A percentile compares a stretch with the other conserved stretches of the same genome.
phyloP scores from a whole-genome alignment of 2,329 filamentous ascomycete species.

The Epichloe glyceriae region DNA sequence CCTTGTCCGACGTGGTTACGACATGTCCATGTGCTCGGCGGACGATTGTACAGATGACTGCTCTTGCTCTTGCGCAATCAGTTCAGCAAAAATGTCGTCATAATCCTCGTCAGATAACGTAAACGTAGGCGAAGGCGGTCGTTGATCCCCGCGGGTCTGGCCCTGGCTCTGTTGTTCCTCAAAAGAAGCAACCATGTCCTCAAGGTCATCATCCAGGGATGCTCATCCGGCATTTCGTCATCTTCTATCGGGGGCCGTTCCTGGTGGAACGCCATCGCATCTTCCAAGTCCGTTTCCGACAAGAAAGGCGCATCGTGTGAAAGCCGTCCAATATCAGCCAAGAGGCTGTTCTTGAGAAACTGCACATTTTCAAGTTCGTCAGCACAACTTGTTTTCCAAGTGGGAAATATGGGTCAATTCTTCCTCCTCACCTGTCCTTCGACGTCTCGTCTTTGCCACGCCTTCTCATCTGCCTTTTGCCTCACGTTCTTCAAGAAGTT shows the following conservation, averaged over 20 bases:
- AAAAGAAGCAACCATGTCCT: slow-evolving; percentile 40
- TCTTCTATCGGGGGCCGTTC: slow-evolving; percentile 13
- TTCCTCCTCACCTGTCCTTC: slow-evolving; percentile 34
- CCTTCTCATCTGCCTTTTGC: slow-evolving; percentile 44
- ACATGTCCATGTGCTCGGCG: slow-evolving; percentile 34
- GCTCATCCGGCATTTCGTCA: slow-evolving; percentile 40
- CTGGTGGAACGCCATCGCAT: slow-evolving; percentile 28
- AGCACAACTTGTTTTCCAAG: neutral
- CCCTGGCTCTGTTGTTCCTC: slow-evolving; percentile 16
- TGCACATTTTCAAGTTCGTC: slow-evolving; percentile 3
- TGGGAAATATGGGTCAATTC: neutral
- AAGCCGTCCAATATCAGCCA: slow-evolving; percentile 20
- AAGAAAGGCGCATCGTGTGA: slow-evolving; percentile 24
- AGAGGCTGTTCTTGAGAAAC: slow-evolving; percentile 24
- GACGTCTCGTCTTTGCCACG: slow-evolving; percentile 47
- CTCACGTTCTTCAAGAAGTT: slow-evolving; percentile 58
- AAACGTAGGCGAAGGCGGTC: slow-evolving; percentile 22
- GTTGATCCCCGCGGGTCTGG: slow-evolving; percentile 10
- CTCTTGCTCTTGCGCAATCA: slow-evolving; percentile 19
- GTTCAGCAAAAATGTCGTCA: slow-evolving; percentile 43
- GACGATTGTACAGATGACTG: slow-evolving; percentile 9
- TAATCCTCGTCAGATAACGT: slow-evolving; percentile 45
- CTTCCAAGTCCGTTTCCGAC: slow-evolving; percentile 39
- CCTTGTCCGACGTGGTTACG: slow-evolving; percentile 1
- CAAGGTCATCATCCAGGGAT: slow-evolving; percentile 41